A percentile compares a stretch with the other conserved stretches of the same genome.
phyloP scores from a whole-genome alignment of 768 basidiomycete species.

The Phanerochaete carnosa region DNA sequence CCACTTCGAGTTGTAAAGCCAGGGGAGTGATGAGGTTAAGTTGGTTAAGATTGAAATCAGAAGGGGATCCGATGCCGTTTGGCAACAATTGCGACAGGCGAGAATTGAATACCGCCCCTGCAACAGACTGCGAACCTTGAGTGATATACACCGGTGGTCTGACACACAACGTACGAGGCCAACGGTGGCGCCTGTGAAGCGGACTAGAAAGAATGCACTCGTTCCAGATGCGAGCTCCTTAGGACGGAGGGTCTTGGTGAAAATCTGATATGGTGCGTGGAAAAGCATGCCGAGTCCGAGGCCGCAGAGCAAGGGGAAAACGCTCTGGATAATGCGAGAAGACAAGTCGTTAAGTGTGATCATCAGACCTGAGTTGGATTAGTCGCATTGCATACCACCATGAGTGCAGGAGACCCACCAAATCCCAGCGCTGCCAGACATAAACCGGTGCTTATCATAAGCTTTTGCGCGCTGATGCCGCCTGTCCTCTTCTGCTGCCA shows the following conservation, averaged over 20 bases:
- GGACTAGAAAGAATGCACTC: slow-evolving; percentile 82
- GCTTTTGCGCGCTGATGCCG: slow-evolving; percentile 63
- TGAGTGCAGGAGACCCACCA: slow-evolving; percentile 40
- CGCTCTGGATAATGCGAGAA: slow-evolving; percentile 38
- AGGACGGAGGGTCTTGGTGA: slow-evolving; percentile 61
- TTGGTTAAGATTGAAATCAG: slow-evolving; percentile 50
- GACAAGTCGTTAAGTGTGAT: slow-evolving; percentile 57
- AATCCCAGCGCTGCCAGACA: slow-evolving; percentile 68
- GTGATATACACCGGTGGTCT: slow-evolving; percentile 13
- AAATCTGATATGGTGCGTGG: slow-evolving; percentile 82
- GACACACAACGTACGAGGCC: slow-evolving; percentile 56
- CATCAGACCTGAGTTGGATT: slow-evolving; percentile 53
- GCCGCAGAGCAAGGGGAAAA: slow-evolving; percentile 71
- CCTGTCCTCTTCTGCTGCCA: slow-evolving; percentile 55
- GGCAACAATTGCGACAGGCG: slow-evolving; percentile 49
- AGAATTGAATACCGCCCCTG: slow-evolving; percentile 70
- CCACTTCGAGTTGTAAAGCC: slow-evolving; percentile 41
- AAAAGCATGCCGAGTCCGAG: slow-evolving; percentile 81
- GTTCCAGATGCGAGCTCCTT: slow-evolving; percentile 75
- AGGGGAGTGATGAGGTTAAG: slow-evolving; percentile 45
- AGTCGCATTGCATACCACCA: background rate
- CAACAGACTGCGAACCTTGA: slow-evolving; percentile 52
- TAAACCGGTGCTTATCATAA: slow-evolving; percentile 61
- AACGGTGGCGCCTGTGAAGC: slow-evolving; percentile 82
- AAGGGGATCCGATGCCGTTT: slow-evolving; percentile 35